Evolutionary conservation across 371 early-diverging fungal species (phyloP).

Genomic region (Actinomortierella ambigua): DNA sequence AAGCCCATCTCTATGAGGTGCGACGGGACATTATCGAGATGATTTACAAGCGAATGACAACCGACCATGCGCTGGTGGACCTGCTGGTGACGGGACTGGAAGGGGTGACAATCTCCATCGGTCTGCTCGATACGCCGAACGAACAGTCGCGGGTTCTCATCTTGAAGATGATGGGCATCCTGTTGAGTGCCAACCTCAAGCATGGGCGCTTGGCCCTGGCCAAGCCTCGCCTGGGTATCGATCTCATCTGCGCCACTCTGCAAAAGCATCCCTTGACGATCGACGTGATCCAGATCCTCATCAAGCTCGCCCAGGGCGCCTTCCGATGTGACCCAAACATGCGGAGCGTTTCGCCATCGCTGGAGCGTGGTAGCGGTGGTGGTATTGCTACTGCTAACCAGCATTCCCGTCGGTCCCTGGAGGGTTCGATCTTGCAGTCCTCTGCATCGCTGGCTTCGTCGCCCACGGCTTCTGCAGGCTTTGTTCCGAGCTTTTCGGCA

Average conservation of each 20-base stretch:
- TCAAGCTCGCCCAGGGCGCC: conserved; percentile 46
- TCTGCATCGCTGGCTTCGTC: too few relatives aligned
- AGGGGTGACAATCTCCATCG: conserved; percentile 45
- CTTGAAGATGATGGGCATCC: conserved; percentile 50
- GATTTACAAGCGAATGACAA: conserved; percentile 48
- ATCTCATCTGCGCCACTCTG: conserved; percentile 31
- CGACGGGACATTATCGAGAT: conserved; percentile 47
- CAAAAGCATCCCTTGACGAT: conserved; percentile 44
- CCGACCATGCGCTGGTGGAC: conserved; percentile 39
- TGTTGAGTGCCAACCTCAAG: conserved; percentile 48
- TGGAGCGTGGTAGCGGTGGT: too few relatives aligned
- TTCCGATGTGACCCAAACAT: conserved; percentile 45
- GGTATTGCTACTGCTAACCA: too few relatives aligned
- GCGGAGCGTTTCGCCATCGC: not conserved
- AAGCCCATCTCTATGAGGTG: conserved; percentile 37
- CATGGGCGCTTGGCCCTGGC: conserved; percentile 44
- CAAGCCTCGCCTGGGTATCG: conserved; percentile 47
- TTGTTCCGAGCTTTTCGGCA: too few relatives aligned
- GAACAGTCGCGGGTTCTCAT: conserved; percentile 45
- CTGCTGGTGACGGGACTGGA: conserved; percentile 40
- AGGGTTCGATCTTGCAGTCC: too few relatives aligned
- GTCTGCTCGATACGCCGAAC: conserved; percentile 45
- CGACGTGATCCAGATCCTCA: conserved; percentile 47
- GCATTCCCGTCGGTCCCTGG: too few relatives aligned
- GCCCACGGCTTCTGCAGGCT: too few relatives aligned